Evolutionary conservation across 441 rosid species (phyloP).

Genomic region (Populus hybrid): DNA sequence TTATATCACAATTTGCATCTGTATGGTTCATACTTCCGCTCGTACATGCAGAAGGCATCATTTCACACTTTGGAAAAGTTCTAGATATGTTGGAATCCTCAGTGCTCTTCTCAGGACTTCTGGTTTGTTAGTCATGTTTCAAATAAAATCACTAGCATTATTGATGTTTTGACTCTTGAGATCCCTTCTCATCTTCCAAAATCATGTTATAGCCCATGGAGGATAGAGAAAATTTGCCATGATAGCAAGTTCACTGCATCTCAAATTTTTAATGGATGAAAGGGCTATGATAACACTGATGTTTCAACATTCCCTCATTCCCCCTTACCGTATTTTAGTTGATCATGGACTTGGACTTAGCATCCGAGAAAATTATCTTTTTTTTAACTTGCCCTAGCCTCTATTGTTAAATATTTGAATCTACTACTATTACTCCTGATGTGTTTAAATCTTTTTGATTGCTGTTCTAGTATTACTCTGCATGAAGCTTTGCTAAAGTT

Average conservation of each 20-base stretch:
- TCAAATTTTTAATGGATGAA: neutral
- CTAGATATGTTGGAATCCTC: neutral
- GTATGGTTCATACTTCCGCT: neutral
- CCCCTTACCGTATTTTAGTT: neutral
- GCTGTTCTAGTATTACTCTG: neutral
- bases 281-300: neutral
- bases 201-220: neutral
- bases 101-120: neutral
- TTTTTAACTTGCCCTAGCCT: neutral
- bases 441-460: neutral
- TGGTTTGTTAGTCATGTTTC: neutral
- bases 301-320: neutral
- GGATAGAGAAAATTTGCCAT: neutral
- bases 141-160: neutral
- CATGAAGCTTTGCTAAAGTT: neutral
- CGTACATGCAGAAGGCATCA: neutral
- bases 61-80: neutral
- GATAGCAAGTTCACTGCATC: neutral
- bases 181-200: neutral
- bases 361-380: neutral
- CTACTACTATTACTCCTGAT: neutral
- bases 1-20: neutral
- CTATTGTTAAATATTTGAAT: neutral
- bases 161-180: neutral
- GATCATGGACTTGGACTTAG: neutral